phyloP scores from a whole-genome alignment of 495 filamentous ascomycete genomes.

The Aspergillus egyptiacus region DNA sequence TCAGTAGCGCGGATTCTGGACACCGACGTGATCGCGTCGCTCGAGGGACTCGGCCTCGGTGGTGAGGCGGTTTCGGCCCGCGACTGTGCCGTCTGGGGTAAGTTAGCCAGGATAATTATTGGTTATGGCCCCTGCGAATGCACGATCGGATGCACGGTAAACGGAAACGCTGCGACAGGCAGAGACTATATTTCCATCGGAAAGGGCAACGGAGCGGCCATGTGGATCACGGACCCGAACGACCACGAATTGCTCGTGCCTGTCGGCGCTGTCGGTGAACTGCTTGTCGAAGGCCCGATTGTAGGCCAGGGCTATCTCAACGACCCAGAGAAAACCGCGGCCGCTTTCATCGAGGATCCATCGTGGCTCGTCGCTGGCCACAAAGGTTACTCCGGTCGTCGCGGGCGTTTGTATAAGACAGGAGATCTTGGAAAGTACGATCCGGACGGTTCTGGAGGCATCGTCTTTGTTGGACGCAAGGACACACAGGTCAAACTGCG shows the following conservation, averaged over 20 bases:
- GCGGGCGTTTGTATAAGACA: conserved; percentile 43
- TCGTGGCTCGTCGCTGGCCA: conserved; percentile 42
- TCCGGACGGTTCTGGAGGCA: conserved; percentile 39
- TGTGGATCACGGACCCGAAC: conserved; percentile 46
- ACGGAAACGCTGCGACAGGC: conserved; percentile 37
- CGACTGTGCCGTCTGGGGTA: conserved; percentile 36
- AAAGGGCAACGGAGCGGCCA: conserved; percentile 31
- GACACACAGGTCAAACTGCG: conserved; percentile 60
- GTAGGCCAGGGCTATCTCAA: conserved; percentile 49
- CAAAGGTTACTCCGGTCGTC: conserved; percentile 28
- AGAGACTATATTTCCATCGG: conserved; percentile 35
- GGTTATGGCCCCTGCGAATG: conserved; percentile 50
- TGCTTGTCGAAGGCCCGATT: conserved; percentile 50
- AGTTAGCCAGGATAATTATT: conserved; percentile 39
- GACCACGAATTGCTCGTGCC: conserved; percentile 41
- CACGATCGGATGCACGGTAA: conserved; percentile 41
- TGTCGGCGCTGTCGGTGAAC: conserved; percentile 47
- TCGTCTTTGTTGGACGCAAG: conserved; percentile 55
- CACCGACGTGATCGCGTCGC: conserved; percentile 37
- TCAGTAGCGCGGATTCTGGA: conserved; percentile 43
- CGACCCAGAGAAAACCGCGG: conserved; percentile 40
- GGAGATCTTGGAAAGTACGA: conserved; percentile 52
- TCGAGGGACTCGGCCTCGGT: conserved; percentile 43
- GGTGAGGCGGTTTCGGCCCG: conserved; percentile 45
- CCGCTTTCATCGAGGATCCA: conserved; percentile 44